A percentile compares a stretch with the other conserved stretches of the same genome.
Conservation (phyloP, 108 stramenopile genomes). For the Epithemia pelagica region DNA sequence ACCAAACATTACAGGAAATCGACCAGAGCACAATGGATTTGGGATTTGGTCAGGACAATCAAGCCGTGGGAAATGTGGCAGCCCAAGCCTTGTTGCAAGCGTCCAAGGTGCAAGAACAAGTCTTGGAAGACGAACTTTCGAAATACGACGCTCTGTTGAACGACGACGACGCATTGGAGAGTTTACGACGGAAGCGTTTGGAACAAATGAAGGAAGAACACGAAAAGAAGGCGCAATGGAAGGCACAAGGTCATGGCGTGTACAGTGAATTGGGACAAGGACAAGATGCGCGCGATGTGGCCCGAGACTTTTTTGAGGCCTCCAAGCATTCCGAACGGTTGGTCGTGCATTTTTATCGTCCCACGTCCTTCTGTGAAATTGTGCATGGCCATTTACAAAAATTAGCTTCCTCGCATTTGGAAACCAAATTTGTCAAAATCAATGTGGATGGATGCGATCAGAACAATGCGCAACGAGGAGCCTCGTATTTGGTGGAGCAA, state of each 20-base stretch:
- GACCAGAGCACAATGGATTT: slow-evolving; percentile 68
- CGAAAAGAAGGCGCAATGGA: slow-evolving; percentile 57
- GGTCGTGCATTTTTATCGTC: slow-evolving; percentile 96
- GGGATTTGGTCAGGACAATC: slow-evolving; percentile 74
- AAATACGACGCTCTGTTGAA: slow-evolving; percentile 77
- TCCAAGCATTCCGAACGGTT: slow-evolving; percentile 73
- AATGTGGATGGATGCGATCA: slow-evolving; percentile 93
- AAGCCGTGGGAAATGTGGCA: slow-evolving; percentile 55
- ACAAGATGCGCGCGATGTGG: slow-evolving; percentile 48
- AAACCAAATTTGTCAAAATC: slow-evolving; percentile 93
- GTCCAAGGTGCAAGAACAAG: slow-evolving; percentile 56
- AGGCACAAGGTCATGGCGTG: slow-evolving; percentile 76
- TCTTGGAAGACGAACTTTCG: slow-evolving; percentile 52
- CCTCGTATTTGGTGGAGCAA: slow-evolving; percentile 88
- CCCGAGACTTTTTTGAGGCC: slow-evolving; percentile 88
- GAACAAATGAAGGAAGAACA: slow-evolving; percentile 68
- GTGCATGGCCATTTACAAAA: slow-evolving; percentile 86
- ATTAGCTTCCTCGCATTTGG: slow-evolving; percentile 85
- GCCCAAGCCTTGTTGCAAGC: slow-evolving; percentile 46
- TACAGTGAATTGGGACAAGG: slow-evolving; percentile 77
- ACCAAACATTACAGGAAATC: no score
- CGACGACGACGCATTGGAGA: slow-evolving; percentile 86
- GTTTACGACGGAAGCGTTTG: slow-evolving; percentile 69
- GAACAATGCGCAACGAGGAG: slow-evolving; percentile 16
- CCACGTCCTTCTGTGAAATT: slow-evolving; percentile 85